Evolutionary conservation across 495 filamentous ascomycete genomes (phyloP).

Genomic region (Penicillium canariense): DNA sequence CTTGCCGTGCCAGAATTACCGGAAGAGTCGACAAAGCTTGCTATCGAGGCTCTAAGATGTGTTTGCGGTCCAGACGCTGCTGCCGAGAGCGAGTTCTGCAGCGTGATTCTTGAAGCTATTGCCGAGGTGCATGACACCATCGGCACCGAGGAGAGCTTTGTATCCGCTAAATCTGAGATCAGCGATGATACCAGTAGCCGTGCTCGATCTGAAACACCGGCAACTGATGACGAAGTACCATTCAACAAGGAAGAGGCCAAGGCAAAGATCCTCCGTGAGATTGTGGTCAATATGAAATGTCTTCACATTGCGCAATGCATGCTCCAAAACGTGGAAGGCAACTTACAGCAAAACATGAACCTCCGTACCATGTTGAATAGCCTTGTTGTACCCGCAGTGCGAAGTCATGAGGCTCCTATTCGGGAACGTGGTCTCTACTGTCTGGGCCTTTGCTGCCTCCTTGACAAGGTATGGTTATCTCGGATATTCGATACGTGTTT

Average conservation of each 20-base stretch:
- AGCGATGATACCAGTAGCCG: constrained; percentile 56
- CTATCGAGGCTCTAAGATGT: constrained; percentile 74
- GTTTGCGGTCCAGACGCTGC: constrained; percentile 74
- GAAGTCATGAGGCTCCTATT: constrained; percentile 89
- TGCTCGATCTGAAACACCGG: constrained; percentile 41
- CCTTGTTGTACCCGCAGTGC: constrained; percentile 89
- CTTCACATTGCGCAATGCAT: constrained; percentile 96
- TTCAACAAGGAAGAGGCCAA: constrained; percentile 72
- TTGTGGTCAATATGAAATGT: constrained; percentile 97
- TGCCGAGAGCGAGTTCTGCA: constrained; percentile 90
- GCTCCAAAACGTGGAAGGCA: constrained; percentile 84
- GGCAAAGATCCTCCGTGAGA: constrained; percentile 78
- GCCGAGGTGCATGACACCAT: constrained; percentile 95
- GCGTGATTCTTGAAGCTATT: constrained; percentile 85
- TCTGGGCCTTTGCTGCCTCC: constrained; percentile 83
- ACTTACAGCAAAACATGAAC: constrained; percentile 80
- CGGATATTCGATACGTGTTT: neutral
- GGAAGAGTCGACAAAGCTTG: constrained; percentile 87
- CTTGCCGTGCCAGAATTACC: constrained; percentile 84
- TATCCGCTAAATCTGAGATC: constrained; percentile 82
- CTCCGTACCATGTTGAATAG: constrained; percentile 95
- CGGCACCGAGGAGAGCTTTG: constrained; percentile 79
- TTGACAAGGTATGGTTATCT: constrained; percentile 64
- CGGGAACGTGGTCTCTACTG: constrained; percentile 86
- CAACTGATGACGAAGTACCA: constrained; percentile 44